phyloP scores from a whole-genome alignment of 116 monocot genomes.

The Cymodocea nodosa region DNA sequence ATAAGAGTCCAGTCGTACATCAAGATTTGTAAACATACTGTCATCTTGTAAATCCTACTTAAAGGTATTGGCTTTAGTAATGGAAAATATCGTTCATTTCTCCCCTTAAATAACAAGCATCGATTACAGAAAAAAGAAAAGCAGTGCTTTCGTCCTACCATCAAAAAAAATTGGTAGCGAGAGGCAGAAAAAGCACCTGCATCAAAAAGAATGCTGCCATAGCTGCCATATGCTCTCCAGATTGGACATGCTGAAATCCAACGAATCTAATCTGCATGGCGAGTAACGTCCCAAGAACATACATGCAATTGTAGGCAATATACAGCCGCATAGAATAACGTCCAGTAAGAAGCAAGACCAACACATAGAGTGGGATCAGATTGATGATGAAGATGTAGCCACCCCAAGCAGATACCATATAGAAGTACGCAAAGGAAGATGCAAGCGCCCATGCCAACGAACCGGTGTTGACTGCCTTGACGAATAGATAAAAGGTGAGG shows the following conservation, averaged over 20 bases:
- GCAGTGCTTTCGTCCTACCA: too few species aligned
- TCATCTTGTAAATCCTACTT: too few species aligned
- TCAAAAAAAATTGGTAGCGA: too few species aligned
- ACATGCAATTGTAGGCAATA: conserved; percentile 86
- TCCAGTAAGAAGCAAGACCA: conserved; percentile 82
- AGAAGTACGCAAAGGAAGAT: conserved; percentile 86
- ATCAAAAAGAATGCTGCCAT: conserved; percentile 98
- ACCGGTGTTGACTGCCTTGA: conserved; percentile 95
- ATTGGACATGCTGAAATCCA: conserved; percentile 97
- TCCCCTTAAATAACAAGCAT: too few species aligned
- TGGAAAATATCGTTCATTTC: too few species aligned
- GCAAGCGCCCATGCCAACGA: conserved; percentile 71
- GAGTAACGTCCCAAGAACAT: conserved; percentile 78
- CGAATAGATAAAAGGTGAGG: conserved; percentile 85
- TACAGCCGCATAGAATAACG: conserved; percentile 96
- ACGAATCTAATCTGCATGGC: conserved; percentile 99
- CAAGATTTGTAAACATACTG: too few species aligned
- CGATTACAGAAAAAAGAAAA: too few species aligned
- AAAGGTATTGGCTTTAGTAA: too few species aligned
- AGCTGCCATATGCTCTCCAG: conserved; percentile 98
- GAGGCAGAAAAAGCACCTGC: conserved; percentile 31
- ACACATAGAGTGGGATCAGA: conserved; percentile 72
- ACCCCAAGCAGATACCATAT: conserved; percentile 99
- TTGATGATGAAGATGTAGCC: conserved; percentile 97
- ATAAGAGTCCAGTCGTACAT: too few species aligned